Conservation (phyloP, 306 rosid species). For the Vigna trinervia region DNA sequence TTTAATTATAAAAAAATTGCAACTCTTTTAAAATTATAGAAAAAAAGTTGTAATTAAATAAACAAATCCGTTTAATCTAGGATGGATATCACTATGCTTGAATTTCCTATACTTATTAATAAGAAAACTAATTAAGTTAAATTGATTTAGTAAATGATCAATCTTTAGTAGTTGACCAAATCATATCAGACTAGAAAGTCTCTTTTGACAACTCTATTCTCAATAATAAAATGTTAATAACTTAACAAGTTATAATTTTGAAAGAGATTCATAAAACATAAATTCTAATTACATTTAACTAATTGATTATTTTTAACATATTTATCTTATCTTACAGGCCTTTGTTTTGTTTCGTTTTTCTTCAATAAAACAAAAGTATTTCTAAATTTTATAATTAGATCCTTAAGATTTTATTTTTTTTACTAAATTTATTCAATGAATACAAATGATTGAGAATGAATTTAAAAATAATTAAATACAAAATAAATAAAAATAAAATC, state of each 20-base stretch:
- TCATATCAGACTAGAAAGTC: fast-evolving
- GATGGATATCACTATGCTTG: fast-evolving
- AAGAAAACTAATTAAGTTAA: no score
- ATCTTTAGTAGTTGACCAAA: fast-evolving
- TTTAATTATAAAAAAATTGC: no score
- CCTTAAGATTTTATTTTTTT: neutral
- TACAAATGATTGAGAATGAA: neutral
- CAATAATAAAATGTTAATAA: neutral
- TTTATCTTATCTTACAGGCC: no score
- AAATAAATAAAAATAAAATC: neutral
- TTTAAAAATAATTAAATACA: neutral
- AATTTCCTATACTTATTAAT: no score
- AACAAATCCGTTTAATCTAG: no score
- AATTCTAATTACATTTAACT: neutral
- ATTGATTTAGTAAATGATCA: no score
- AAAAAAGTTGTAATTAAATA: no score
- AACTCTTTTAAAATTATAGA: no score
- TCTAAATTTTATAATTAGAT: neutral
- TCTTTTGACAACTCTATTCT: no score
- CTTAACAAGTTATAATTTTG: no score
- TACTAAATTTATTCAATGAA: no score
- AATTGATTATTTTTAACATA: neutral
- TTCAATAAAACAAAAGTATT: neutral
- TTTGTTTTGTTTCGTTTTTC: neutral
- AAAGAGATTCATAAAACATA: no score